A percentile compares a stretch with the other conserved stretches of the same genome.
Evolutionary conservation across 1,284 basidiomycete genomes (phyloP).

Genomic region (Abortiporus biennis): DNA sequence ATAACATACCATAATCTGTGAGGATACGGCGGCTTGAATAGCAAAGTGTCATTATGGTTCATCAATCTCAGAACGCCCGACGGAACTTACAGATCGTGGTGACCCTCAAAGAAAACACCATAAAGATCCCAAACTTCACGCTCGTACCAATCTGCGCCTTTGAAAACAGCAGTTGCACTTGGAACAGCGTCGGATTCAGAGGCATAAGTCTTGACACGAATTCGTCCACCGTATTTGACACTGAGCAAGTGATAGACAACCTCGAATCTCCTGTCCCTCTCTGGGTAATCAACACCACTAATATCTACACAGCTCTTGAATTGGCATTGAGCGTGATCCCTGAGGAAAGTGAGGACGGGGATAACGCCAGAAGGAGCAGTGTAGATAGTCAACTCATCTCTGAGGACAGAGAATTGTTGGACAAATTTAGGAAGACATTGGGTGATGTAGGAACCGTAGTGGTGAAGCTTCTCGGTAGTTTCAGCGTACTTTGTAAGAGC

Average conservation of each 20-base stretch:
- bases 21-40: conserved; percentile 81
- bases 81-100: conserved; percentile 87
- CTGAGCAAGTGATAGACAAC: conserved; percentile 96
- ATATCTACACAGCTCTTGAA: conserved; percentile 94
- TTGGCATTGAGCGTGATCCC: conserved; percentile 95
- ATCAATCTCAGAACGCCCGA: conserved; percentile 1
- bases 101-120: conserved; percentile 94
- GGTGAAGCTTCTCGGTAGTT: conserved; percentile 74
- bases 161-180: conserved; percentile 75
- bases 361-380: conserved; percentile 79
- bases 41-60: background rate
- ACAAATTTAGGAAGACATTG: conserved; percentile 92
- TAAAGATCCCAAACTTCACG: conserved; percentile 98
- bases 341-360: conserved; percentile 88
- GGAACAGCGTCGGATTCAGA: conserved; percentile 95
- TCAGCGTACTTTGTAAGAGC: conserved; percentile 63
- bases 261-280: conserved; percentile 92
- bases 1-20: conserved; percentile 88
- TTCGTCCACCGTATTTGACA: conserved; percentile 68
- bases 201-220: conserved; percentile 97
- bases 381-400: conserved; percentile 94
- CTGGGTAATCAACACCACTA: conserved; percentile 93
- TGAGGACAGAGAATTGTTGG: conserved; percentile 96
- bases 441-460: conserved; percentile 86
- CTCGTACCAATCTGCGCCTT: conserved; percentile 98